Evolutionary conservation across 345 rosid genomes (phyloP).

Genomic region (Carallia brachiata): DNA sequence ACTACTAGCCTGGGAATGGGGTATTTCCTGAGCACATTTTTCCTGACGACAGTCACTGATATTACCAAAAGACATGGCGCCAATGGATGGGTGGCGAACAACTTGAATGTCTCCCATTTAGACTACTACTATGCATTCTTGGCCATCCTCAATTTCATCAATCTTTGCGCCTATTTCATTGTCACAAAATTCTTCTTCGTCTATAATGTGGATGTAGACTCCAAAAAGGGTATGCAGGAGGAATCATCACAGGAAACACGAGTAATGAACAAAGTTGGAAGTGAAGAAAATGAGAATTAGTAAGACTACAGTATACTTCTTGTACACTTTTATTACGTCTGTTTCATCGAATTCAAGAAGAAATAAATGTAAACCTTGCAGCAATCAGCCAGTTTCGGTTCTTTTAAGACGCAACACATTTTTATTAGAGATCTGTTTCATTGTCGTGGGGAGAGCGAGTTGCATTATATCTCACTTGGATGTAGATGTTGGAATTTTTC

Average conservation of each 20-base stretch:
- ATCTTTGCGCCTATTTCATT: conserved; percentile 47
- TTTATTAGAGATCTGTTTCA: too few species aligned
- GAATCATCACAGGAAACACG: not conserved
- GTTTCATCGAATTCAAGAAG: too few species aligned
- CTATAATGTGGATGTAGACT: conserved; percentile 48
- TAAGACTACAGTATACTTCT: too few species aligned
- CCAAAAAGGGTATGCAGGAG: conserved; percentile 15
- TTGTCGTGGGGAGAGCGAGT: too few species aligned
- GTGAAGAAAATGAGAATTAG: too few species aligned
- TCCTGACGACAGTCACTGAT: conserved; percentile 47
- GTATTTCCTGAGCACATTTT: conserved; percentile 59
- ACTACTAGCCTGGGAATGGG: conserved; percentile 60
- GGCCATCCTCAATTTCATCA: conserved; percentile 47
- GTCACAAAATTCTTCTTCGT: conserved; percentile 47
- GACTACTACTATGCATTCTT: conserved; percentile 66
- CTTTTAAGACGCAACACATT: too few species aligned
- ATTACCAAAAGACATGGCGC: conserved; percentile 44
- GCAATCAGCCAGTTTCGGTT: too few species aligned
- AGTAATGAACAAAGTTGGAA: too few species aligned
- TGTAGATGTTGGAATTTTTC: too few species aligned
- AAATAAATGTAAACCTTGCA: too few species aligned
- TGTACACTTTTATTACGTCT: too few species aligned
- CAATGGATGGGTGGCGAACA: conserved; percentile 67
- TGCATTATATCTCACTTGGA: too few species aligned
- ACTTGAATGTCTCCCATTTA: conserved; percentile 58